A percentile compares a stretch with the other conserved stretches of the same genome.
These are phyloP conservation scores for Novymonas esmeraldas DNA, from an alignment of 208 protist genomes.

Conservation along the genomic window DNA sequence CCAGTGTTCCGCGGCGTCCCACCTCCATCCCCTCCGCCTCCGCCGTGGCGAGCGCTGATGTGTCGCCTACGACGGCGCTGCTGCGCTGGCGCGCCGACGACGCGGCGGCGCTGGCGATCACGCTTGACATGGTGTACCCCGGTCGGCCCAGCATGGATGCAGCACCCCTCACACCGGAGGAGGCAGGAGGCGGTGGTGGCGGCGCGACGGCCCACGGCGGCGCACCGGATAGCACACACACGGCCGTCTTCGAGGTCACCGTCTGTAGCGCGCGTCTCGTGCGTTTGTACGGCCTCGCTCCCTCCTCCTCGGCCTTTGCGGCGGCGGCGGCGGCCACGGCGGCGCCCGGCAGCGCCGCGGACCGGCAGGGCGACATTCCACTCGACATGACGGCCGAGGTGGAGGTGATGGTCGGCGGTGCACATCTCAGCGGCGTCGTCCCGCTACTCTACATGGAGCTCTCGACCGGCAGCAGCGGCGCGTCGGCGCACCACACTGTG, in stretches of 20 bases:
- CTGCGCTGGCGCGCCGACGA: conserved; percentile 10
- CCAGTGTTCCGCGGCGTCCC: background rate
- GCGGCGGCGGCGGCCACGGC: too few relatives aligned
- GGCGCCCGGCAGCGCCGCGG: too few relatives aligned
- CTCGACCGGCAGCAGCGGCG: background rate
- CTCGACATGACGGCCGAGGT: conserved; percentile 20
- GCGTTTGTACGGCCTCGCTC: conserved; percentile 24
- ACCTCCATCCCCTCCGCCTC: too few relatives aligned
- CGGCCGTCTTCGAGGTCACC: conserved; percentile 20
- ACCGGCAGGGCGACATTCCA: conserved; percentile 6
- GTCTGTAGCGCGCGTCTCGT: conserved; percentile 20
- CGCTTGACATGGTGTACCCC: conserved; percentile 18
- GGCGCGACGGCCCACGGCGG: background rate
- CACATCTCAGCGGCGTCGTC: conserved; percentile 14
- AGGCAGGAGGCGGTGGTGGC: too few relatives aligned
- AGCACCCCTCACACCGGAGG: background rate
- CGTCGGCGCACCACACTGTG: conserved; percentile 20
- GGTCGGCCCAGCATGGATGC: background rate
- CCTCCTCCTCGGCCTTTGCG: background rate
- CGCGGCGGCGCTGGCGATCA: conserved; percentile 8
- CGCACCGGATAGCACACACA: conserved; percentile 1
- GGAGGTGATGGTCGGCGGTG: conserved; percentile 25
- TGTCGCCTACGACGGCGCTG: background rate
- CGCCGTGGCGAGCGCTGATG: background rate
- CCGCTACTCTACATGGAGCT: conserved; percentile 32